Evolutionary conservation across 2,329 filamentous ascomycete species (phyloP).

Genomic region (Elsinoe arachidis): DNA sequence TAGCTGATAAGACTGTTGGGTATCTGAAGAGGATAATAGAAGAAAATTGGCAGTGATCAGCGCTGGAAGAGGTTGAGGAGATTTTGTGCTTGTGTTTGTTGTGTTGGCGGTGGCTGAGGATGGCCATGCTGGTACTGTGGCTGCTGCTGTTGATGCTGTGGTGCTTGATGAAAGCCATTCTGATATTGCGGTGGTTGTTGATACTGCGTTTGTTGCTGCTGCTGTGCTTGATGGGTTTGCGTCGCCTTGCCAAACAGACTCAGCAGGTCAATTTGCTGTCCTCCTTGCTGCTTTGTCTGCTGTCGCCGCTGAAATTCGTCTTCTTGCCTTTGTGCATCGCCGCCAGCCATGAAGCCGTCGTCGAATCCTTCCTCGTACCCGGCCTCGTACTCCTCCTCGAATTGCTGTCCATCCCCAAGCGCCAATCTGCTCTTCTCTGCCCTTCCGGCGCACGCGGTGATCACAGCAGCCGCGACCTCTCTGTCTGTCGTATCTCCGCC

Average conservation of each 20-base stretch:
- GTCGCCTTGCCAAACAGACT: constrained; percentile 20
- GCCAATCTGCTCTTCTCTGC: constrained; percentile 42
- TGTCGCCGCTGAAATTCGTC: background rate
- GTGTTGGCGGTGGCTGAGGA: constrained; percentile 15
- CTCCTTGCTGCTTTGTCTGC: constrained; percentile 5
- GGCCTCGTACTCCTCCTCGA: constrained; percentile 27
- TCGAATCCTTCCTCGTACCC: constrained; percentile 23
- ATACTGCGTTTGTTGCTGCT: constrained; percentile 10
- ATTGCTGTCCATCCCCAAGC: constrained; percentile 30
- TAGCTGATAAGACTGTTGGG: constrained; percentile 43
- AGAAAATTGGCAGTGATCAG: constrained; percentile 12
- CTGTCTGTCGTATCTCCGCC: constrained; percentile 46
- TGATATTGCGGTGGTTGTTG: constrained; percentile 13
- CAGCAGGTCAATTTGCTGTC: constrained; percentile 21
- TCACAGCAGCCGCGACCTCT: constrained; percentile 44
- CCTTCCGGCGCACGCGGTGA: constrained; percentile 46
- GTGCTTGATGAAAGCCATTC: constrained; percentile 10
- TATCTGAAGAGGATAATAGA: constrained; percentile 31
- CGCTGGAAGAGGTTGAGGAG: constrained; percentile 25
- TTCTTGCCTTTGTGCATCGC: constrained; percentile 12
- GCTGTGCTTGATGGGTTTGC: constrained; percentile 8
- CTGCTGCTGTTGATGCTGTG: constrained; percentile 12
- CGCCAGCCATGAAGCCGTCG: constrained; percentile 14
- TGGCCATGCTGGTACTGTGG: constrained; percentile 12
- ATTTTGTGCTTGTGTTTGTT: constrained; percentile 19